A percentile compares a stretch with the other conserved stretches of the same genome.
Evolutionary conservation across 805 yeast species (phyloP).

Genomic region (Suhomyces emberorum): DNA sequence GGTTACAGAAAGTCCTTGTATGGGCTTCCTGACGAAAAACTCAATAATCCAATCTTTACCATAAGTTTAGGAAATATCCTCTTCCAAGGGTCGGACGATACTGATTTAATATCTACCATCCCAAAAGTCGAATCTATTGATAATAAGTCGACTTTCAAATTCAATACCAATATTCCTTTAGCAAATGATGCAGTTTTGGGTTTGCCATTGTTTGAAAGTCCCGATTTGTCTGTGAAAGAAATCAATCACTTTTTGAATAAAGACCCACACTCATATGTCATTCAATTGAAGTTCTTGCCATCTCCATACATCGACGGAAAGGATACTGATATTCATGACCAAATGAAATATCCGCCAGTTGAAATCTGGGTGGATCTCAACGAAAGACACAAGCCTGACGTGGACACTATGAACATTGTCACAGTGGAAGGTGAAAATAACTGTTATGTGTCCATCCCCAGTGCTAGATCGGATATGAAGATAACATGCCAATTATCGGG

Average conservation of each 20-base stretch:
- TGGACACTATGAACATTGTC: slow-evolving; percentile 39
- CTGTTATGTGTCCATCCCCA: slow-evolving; percentile 42
- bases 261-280: slow-evolving; percentile 24
- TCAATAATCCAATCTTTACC: slow-evolving; percentile 30
- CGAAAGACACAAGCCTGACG: slow-evolving; percentile 32
- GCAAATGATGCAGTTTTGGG: slow-evolving; percentile 30
- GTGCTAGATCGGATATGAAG: slow-evolving; percentile 41
- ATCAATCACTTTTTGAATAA: slow-evolving; percentile 18
- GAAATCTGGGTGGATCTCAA: slow-evolving; percentile 53
- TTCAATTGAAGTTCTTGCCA: slow-evolving; percentile 48
- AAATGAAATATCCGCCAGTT: slow-evolving; percentile 46
- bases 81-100: slow-evolving; percentile 16
- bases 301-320: slow-evolving; percentile 27
- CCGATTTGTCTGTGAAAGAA: slow-evolving; percentile 14
- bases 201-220: slow-evolving; percentile 22
- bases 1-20: slow-evolving; percentile 17
- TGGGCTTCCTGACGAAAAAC: slow-evolving; percentile 18
- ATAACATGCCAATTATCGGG: slow-evolving; percentile 40
- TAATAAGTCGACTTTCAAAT: slow-evolving; percentile 15
- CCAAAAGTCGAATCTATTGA: slow-evolving; percentile 3
- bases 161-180: slow-evolving; percentile 33
- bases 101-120: slow-evolving; percentile 7
- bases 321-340: slow-evolving; percentile 9
- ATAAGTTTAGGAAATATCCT: slow-evolving; percentile 40
- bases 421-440: slow-evolving; percentile 46